Evolutionary conservation across 345 rosid genomes (phyloP), one percentile per base, ranked within the genome.

Genomic region (Arabis hirsuta): DNA sequence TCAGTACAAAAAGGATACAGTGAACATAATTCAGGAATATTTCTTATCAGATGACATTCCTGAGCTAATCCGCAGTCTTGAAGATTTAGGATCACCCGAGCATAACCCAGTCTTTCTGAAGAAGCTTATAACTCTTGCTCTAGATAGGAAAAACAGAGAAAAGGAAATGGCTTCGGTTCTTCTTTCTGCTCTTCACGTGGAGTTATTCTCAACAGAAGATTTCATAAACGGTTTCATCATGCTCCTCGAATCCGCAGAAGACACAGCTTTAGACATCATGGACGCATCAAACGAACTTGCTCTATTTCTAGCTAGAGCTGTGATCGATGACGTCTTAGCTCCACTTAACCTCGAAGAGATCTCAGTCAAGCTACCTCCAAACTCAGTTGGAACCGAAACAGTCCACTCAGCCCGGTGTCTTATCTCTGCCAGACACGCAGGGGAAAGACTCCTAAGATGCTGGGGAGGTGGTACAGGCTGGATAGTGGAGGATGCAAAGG

Each of bases 391-490:
- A 47, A 84, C 84, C 2, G 95, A 92, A 76, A 96, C 98, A 0
- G 84, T 90, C 20, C 84, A 80, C 11, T 74, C 90, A 84, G 99
- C 91, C 26, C 79, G 89, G 74, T 82, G 97, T 1, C 92, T 96
- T 9, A 72, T 90, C 38, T 87, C 91, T n/a, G 98, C 97, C 9
- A 87, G 98, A 52, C 99, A 96, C 72, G 91, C 99, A 26, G 99
- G 97, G 1, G 99, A 96, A 84, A 92, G 99, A 82, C 74, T 96
- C 80, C 79, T 96, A 55, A 84, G 99, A 81, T 88, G 99, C 74
- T 96, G 99, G 99, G 99, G 99, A 2, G 99, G 99, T 55, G 99
- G 99, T 32, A 90, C 92, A 1, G 98, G 99, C 7, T 96, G 98
- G 98, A 95, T 91, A 5, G 96, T 96, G 34, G 99, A 96, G 84